Evolutionary conservation across 1,284 basidiomycete species (phyloP).

Genomic region (Amylostereum chailletii): DNA sequence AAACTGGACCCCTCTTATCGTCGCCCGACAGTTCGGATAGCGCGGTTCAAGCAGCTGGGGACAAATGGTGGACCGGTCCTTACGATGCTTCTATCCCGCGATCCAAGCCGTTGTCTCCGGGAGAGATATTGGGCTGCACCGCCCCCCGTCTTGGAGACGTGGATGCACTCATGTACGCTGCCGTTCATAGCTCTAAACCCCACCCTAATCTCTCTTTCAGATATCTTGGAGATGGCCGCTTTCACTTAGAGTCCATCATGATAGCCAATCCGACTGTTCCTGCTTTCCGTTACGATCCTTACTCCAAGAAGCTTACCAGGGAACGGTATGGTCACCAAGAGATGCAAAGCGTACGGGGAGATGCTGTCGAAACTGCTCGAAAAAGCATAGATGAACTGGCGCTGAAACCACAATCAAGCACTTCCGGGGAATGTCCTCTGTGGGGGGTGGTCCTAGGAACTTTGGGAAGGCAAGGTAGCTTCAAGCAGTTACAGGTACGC

Average conservation of each 20-base stretch:
- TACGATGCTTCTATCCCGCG: conserved; percentile 85
- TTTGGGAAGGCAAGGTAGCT: conserved; percentile 88
- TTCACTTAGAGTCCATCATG: conserved; percentile 98
- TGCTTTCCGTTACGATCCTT: conserved; percentile 97
- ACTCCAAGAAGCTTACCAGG: conserved; percentile 92
- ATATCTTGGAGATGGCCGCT: conserved; percentile 96
- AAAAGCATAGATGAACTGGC: conserved; percentile 42
- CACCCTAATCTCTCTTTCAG: conserved; percentile 30
- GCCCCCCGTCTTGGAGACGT: conserved; percentile 77
- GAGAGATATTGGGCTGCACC: conserved; percentile 96
- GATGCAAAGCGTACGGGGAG: conserved; percentile 74
- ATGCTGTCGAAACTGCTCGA: conserved; percentile 71
- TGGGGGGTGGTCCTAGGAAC: conserved; percentile 98
- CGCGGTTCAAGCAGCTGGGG: too few species aligned
- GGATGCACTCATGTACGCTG: conserved; percentile 78
- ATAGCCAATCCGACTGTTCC: conserved; percentile 96
- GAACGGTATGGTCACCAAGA: conserved; percentile 88
- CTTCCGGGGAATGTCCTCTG: conserved; percentile 21
- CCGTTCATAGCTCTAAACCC: conserved; percentile 2
- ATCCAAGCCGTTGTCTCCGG: conserved; percentile 89
- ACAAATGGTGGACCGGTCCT: conserved; percentile 43
- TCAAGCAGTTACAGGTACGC: conserved; percentile 73
- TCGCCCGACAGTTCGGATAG: too few species aligned
- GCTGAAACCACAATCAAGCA: conserved; percentile 1
- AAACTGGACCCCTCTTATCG: neutral